phyloP scores from a whole-genome alignment of 805 yeast genomes.

The Teunomyces panamensis region DNA sequence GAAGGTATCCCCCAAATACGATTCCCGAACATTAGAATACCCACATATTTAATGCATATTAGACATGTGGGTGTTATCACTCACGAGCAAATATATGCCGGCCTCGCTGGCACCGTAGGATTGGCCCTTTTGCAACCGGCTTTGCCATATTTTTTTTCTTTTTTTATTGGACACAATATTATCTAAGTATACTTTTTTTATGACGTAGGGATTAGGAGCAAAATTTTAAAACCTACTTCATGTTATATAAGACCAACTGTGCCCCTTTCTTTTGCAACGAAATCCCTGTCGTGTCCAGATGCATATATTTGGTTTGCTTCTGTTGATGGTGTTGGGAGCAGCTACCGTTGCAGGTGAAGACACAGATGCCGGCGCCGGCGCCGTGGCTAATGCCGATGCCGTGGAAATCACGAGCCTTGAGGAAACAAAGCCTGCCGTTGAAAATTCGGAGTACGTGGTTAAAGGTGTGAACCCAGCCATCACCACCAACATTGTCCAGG shows the following conservation, averaged over 20 bases:
- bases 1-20: too few species aligned
- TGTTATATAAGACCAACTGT: too few species aligned
- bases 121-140: too few species aligned
- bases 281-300: not conserved
- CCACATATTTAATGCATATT: too few species aligned
- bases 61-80: too few species aligned
- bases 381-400: not conserved
- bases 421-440: not conserved
- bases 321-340: not conserved
- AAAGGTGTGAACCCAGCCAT: not conserved
- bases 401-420: too few species aligned
- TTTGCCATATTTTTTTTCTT: not conserved
- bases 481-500: not conserved
- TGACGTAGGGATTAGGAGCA: not conserved
- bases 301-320: not conserved
- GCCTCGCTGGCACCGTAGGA: too few species aligned
- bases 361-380: not conserved
- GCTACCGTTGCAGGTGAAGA: not conserved
- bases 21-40: too few species aligned
- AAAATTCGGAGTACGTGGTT: not conserved
- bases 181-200: not conserved
- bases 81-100: too few species aligned
- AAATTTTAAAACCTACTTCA: not conserved
- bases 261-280: too few species aligned
- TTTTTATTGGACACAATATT: not conserved